A percentile compares a stretch with the other conserved stretches of the same genome.
These are phyloP conservation scores for Sodiomyces alkalinus DNA, from an alignment of 2,329 filamentous ascomycete genomes.

Conservation along the genomic window DNA sequence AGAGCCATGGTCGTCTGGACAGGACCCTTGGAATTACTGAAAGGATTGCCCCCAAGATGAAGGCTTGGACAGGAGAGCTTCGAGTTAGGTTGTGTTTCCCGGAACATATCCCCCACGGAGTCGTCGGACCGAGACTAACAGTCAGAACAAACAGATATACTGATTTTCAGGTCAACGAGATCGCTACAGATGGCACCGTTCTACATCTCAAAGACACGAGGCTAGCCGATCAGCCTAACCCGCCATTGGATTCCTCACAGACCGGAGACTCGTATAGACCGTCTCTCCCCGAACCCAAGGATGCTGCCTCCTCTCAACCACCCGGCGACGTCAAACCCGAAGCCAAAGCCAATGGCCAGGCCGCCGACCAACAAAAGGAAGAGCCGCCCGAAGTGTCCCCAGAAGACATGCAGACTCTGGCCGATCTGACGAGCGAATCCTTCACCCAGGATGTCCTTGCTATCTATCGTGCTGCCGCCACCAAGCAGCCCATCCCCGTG, in stretches of 20 bases:
- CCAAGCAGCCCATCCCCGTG: slow-evolving; percentile 14
- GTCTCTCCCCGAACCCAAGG: slow-evolving; percentile 7
- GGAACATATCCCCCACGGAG: no score
- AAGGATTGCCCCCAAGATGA: slow-evolving; percentile 8
- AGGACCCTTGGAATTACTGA: slow-evolving; percentile 8
- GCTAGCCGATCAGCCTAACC: slow-evolving; percentile 4
- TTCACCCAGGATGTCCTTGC: slow-evolving; percentile 25
- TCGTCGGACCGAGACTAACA: no score
- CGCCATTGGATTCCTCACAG: no score
- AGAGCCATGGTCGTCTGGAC: slow-evolving; percentile 6
- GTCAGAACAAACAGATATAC: slow-evolving; percentile 56
- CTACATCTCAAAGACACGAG: slow-evolving; percentile 42
- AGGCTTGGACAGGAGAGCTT: slow-evolving; percentile 8
- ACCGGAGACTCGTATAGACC: no score
- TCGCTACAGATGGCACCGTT: slow-evolving; percentile 59
- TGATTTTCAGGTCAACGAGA: slow-evolving; percentile 88
- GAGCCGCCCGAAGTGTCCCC: slow-evolving; percentile 11
- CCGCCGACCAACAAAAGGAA: slow-evolving; percentile 4
- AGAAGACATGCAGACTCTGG: slow-evolving; percentile 20
- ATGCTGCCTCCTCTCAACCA: no score
- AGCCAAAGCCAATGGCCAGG: slow-evolving; percentile 1
- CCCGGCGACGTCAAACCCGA: neutral
- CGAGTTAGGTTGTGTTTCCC: slow-evolving; percentile 9
- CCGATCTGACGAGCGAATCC: slow-evolving; percentile 20
- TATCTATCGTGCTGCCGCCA: slow-evolving; percentile 21